A percentile compares a stretch with the other conserved stretches of the same genome.
Evolutionary conservation across 345 rosid genomes (phyloP).

Genomic region (Pugionium cornutum): DNA sequence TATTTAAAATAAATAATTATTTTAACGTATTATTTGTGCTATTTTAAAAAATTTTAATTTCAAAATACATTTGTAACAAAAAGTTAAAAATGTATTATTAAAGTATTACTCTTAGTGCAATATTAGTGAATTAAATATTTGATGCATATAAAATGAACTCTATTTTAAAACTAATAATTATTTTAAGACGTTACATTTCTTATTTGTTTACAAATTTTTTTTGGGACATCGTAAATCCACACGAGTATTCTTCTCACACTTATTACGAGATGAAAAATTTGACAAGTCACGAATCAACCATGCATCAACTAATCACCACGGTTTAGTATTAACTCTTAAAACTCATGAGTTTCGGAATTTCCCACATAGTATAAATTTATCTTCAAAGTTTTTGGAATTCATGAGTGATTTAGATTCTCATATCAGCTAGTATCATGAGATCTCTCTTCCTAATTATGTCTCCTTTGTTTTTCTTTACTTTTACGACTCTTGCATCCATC

Average conservation of each 20-base stretch:
- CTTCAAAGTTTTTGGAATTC: background rate
- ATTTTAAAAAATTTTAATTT: too few species aligned
- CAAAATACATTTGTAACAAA: too few species aligned
- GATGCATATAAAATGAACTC: too few species aligned
- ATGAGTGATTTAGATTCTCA: background rate
- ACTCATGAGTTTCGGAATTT: slow-evolving; percentile 4
- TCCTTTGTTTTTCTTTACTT: slow-evolving; percentile 11
- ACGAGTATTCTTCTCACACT: slow-evolving; percentile 27
- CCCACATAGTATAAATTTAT: slow-evolving; percentile 5
- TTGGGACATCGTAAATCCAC: slow-evolving; percentile 1
- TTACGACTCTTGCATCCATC: slow-evolving; percentile 23
- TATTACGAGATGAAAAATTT: slow-evolving; percentile 10
- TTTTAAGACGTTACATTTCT: background rate
- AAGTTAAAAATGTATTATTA: too few species aligned
- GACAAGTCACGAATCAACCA: slow-evolving; percentile 32
- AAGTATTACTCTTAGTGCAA: too few species aligned
- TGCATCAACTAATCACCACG: slow-evolving; percentile 38
- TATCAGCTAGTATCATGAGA: slow-evolving; percentile 20
- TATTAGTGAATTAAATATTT: too few species aligned
- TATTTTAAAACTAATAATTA: too few species aligned
- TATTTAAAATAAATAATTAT: too few species aligned
- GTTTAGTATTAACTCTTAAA: slow-evolving; percentile 18
- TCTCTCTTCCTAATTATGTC: slow-evolving; percentile 3
- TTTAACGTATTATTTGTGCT: too few species aligned
- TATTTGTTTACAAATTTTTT: too few species aligned